Evolutionary conservation across 345 rosid genomes (phyloP).

Genomic region (Geranium rotundifolium): DNA sequence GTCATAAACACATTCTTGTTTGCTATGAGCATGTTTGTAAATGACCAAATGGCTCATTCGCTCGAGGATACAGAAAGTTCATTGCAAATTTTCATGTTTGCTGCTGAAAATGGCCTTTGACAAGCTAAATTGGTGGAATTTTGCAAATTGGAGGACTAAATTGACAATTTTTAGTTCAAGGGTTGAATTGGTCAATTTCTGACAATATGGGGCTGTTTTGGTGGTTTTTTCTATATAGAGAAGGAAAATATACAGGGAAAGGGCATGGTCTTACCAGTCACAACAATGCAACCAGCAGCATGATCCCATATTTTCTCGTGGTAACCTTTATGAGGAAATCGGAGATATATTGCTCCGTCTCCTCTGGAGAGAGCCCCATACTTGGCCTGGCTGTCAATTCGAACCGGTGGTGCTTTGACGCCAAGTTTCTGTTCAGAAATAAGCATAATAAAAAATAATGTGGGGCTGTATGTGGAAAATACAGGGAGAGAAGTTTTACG

Average conservation of each 20-base stretch:
- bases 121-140: neutral
- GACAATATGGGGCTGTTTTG: neutral
- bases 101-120: too few relatives aligned
- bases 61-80: too few relatives aligned
- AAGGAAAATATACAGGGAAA: neutral
- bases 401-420: constrained; percentile 75
- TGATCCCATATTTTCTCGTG: constrained; percentile 98
- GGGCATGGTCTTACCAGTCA: constrained; percentile 43
- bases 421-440: constrained; percentile 68
- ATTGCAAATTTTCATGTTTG: too few relatives aligned
- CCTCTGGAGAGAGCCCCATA: constrained; percentile 90
- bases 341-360: constrained; percentile 82
- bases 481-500: constrained; percentile 4
- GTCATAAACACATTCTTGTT: too few relatives aligned
- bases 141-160: neutral
- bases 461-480: neutral
- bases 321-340: constrained; percentile 78
- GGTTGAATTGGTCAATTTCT: neutral
- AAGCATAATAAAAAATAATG: neutral
- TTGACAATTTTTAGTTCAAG: neutral
- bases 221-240: neutral
- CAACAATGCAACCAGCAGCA: constrained; percentile 89
- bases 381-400: constrained; percentile 94
- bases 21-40: too few relatives aligned
- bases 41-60: too few relatives aligned